Evolutionary conservation across 805 yeast species (phyloP).

Genomic region (Metschnikowia santaceciliae): DNA sequence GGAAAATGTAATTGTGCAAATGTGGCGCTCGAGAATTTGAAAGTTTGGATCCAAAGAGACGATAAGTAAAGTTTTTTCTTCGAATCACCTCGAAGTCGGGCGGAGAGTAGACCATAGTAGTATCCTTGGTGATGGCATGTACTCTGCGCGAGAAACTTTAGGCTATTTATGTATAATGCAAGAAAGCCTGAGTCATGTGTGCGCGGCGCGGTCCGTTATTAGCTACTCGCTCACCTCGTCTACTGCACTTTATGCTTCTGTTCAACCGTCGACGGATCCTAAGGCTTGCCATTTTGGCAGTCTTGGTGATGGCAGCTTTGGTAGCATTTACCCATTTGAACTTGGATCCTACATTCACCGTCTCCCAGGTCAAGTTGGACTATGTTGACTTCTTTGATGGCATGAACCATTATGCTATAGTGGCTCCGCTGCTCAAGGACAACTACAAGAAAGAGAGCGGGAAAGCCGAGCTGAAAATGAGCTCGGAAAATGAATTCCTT

Average conservation of each 20-base stretch:
- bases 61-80: constrained; percentile 11
- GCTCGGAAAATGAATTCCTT: constrained; percentile 36
- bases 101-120: background rate
- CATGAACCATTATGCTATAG: constrained; percentile 33
- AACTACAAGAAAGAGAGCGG: constrained; percentile 36
- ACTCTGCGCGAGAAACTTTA: background rate
- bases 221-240: no score
- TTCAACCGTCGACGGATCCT: background rate
- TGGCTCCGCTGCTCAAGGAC: constrained; percentile 36
- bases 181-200: background rate
- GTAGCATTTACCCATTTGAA: background rate
- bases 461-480: constrained; percentile 43
- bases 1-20: constrained; percentile 24
- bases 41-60: constrained; percentile 24
- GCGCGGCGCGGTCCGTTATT: background rate
- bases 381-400: constrained; percentile 24
- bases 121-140: background rate
- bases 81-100: constrained; percentile 13
- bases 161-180: background rate
- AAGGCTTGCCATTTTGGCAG: background rate
- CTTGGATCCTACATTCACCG: background rate
- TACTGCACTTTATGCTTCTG: background rate
- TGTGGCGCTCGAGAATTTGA: constrained; percentile 26
- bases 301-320: background rate
- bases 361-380: background rate